These are phyloP conservation scores for Porogramme epimiltina DNA, from an alignment of 1,284 basidiomycete species.

Conservation along the genomic window DNA sequence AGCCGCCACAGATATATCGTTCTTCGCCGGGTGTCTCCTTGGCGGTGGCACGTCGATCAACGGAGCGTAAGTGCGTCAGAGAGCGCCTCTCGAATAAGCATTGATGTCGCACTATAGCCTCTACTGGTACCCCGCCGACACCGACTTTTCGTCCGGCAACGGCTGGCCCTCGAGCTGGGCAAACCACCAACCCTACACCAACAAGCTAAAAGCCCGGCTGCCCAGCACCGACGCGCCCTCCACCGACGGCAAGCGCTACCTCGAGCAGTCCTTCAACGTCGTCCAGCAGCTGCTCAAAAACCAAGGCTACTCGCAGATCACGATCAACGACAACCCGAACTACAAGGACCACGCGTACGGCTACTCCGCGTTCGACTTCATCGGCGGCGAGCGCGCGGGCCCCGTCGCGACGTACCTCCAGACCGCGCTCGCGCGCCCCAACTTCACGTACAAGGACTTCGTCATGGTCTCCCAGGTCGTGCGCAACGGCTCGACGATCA, in stretches of 20 bases:
- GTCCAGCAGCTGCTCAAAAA: constrained; percentile 43
- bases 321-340: constrained; percentile 57
- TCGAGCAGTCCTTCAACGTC: constrained; percentile 51
- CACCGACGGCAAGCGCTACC: constrained; percentile 61
- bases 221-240: constrained; percentile 62
- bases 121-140: constrained; percentile 56
- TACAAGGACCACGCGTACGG: constrained; percentile 62
- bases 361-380: constrained; percentile 60
- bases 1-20: constrained; percentile 47
- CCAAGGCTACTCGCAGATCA: constrained; percentile 52
- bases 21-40: constrained; percentile 64
- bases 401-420: constrained; percentile 62
- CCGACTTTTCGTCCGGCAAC: constrained; percentile 50
- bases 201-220: constrained; percentile 49
- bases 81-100: not conserved
- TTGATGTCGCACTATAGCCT: constrained; percentile 38
- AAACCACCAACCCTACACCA: constrained; percentile 51
- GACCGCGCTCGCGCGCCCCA: constrained; percentile 52
- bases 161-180: constrained; percentile 61
- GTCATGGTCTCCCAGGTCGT: constrained; percentile 54
- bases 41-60: constrained; percentile 67
- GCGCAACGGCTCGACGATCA: constrained; percentile 58
- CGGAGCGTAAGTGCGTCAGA: constrained; percentile 50
- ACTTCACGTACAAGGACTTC: constrained; percentile 54
- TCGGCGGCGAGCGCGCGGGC: constrained; percentile 58